Evolutionary conservation across 345 rosid genomes (phyloP).

Genomic region (Eucalyptus regnans): DNA sequence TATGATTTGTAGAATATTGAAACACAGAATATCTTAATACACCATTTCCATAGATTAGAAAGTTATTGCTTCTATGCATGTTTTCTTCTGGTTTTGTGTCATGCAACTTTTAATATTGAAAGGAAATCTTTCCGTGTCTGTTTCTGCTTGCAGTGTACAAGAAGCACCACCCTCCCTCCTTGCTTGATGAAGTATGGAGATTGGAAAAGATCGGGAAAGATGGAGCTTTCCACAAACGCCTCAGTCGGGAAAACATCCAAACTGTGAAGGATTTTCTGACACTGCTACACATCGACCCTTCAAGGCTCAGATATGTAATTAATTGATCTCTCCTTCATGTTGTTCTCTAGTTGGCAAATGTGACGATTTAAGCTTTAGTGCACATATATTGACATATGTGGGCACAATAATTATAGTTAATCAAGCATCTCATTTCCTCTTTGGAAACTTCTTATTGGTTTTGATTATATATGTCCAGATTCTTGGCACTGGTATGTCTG

Average conservation of each 20-base stretch:
- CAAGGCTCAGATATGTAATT: conserved; percentile 71
- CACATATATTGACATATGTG: not conserved
- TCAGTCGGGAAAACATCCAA: conserved; percentile 51
- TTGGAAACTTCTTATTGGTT: not conserved
- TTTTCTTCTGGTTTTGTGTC: not conserved
- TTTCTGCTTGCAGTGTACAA: conserved; percentile 62
- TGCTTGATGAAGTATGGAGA: conserved; percentile 90
- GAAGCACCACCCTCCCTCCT: conserved; percentile 93
- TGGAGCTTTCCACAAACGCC: conserved; percentile 93
- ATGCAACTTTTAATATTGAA: not conserved
- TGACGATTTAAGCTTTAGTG: not conserved
- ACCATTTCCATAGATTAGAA: not conserved
- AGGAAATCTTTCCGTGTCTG: not conserved
- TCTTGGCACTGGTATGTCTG: conserved; percentile 97
- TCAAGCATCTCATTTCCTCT: not conserved
- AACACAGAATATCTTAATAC: not conserved
- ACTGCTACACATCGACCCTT: conserved; percentile 45
- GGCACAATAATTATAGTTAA: not conserved
- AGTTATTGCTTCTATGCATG: not conserved
- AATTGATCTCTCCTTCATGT: not conserved
- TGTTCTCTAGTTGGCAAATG: not conserved
- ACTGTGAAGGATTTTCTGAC: conserved; percentile 84
- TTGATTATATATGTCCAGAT: conserved; percentile 33
- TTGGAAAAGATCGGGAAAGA: conserved; percentile 97
- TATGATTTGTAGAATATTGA: not conserved